A percentile compares a stretch with the other conserved stretches of the same genome.
These are phyloP conservation scores for Populus tomentosa DNA, from an alignment of 441 rosid species.

Conservation along the genomic window DNA sequence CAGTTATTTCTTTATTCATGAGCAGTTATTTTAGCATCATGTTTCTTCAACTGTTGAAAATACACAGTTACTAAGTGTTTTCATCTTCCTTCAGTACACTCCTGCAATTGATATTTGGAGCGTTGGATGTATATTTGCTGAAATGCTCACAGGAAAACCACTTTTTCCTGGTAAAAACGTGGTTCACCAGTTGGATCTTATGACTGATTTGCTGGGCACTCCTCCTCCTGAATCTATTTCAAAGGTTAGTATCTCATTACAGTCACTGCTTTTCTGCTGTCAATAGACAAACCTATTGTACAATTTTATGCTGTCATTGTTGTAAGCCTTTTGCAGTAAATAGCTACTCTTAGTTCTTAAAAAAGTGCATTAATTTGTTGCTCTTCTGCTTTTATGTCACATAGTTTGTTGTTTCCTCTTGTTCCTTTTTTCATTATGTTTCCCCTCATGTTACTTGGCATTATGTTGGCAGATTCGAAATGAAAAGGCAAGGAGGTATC, in stretches of 20 bases:
- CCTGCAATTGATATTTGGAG: slow-evolving; percentile 99
- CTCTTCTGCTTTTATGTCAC: slow-evolving; percentile 5
- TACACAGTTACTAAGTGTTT: neutral
- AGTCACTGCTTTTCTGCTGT: slow-evolving; percentile 1
- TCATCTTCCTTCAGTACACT: slow-evolving; percentile 59
- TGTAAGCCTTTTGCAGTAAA: slow-evolving; percentile 2
- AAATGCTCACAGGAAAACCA: slow-evolving; percentile 91
- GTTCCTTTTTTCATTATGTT: slow-evolving; percentile 8
- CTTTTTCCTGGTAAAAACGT: slow-evolving; percentile 98
- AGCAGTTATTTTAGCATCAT: neutral
- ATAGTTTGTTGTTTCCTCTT: neutral
- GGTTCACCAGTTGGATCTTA: slow-evolving; percentile 97
- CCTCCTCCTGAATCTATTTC: slow-evolving; percentile 78
- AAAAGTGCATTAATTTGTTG: neutral
- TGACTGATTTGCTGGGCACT: slow-evolving; percentile 97
- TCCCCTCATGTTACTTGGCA: neutral
- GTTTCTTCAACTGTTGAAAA: neutral
- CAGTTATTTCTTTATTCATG: neutral
- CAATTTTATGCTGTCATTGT: neutral
- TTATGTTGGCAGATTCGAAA: slow-evolving; percentile 66
- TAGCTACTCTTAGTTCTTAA: neutral
- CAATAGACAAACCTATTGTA: neutral
- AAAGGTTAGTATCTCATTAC: slow-evolving; percentile 49
- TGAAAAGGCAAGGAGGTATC: slow-evolving; percentile 98
- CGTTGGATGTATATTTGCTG: slow-evolving; percentile 99